Evolutionary conservation across 768 basidiomycete genomes (phyloP), one percentile per base, ranked within the genome.

Genomic region (Lentinula detonsa): DNA sequence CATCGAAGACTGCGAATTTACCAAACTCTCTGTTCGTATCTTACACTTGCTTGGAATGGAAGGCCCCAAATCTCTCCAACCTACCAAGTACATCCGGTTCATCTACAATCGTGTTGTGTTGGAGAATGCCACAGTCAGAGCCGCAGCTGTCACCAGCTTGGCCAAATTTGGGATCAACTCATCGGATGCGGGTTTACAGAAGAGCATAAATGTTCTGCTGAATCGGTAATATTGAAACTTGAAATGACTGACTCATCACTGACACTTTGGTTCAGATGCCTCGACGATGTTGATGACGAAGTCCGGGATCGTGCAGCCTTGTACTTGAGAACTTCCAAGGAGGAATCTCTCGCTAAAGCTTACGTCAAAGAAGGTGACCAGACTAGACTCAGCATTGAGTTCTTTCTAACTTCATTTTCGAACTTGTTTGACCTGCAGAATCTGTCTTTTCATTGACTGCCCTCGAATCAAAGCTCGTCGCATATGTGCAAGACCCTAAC

Each of bases 1-100:
- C 72, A 99, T 99, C 71, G 97, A 99, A 75, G 97, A 99, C 71
- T 99, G 97, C 82, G 97, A 99, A 73, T 99, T 98, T 71, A 98
- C 96, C 35, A 99, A 98, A 75, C 86, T 99, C 54, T 97, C 95
- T 34, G 97, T 99, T 64, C 91, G 96, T 51, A 93, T 99, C 67
- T 82, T 99, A 28, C 92, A 99, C 70, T 77, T 99, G 40, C 86
- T 99, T 51, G 97, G 97, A 37, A 83, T 95, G 61, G 97, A 99
- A 75, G 97, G 96, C 9, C 96, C 97, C 35, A 92, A 93, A 71
- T 89, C 95, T 33, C 87, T 90, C n/a, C 91, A 97, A 72, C 97
- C 97, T 10, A 89, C 93, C 56, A 98, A 98, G 76, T 99, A 96
- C 72, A 99, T 99, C 71, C 91, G 97, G 48, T 98, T 95, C 80